Evolutionary conservation across 768 basidiomycete genomes (phyloP).

Genomic region (Auriscalpium vulgare): DNA sequence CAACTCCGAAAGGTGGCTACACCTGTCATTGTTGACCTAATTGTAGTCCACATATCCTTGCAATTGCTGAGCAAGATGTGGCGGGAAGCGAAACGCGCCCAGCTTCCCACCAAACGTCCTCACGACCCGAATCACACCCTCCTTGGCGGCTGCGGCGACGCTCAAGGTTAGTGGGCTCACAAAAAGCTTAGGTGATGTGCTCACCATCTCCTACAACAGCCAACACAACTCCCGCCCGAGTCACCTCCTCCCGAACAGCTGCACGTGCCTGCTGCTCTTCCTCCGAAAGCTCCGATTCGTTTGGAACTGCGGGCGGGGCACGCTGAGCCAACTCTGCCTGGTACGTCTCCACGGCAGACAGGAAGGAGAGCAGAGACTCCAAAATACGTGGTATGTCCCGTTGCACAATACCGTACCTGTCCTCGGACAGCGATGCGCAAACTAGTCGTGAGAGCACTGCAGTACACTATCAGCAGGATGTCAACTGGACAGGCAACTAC

Average conservation of each 20-base stretch:
- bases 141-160: constrained; percentile 45
- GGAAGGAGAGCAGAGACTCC: constrained; percentile 65
- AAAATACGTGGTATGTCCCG: constrained; percentile 76
- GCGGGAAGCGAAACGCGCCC: constrained; percentile 70
- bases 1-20: too few species aligned
- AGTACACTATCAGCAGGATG: not conserved
- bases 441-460: constrained; percentile 60
- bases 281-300: constrained; percentile 21
- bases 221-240: constrained; percentile 47
- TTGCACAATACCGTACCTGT: constrained; percentile 78
- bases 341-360: constrained; percentile 59
- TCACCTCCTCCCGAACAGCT: constrained; percentile 39
- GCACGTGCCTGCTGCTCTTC: constrained; percentile 31
- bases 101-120: constrained; percentile 71
- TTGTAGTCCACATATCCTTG: constrained; percentile 67
- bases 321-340: constrained; percentile 41
- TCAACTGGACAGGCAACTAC: not conserved
- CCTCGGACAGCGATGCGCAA: constrained; percentile 70
- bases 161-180: not conserved
- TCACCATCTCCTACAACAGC: constrained; percentile 50
- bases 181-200: constrained; percentile 17
- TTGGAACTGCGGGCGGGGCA: constrained; percentile 30
- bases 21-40: constrained; percentile 12
- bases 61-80: constrained; percentile 55
- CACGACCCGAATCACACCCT: constrained; percentile 56